phyloP scores from a whole-genome alignment of 306 rosid species.

The Gynostemma pentaphyllum region DNA sequence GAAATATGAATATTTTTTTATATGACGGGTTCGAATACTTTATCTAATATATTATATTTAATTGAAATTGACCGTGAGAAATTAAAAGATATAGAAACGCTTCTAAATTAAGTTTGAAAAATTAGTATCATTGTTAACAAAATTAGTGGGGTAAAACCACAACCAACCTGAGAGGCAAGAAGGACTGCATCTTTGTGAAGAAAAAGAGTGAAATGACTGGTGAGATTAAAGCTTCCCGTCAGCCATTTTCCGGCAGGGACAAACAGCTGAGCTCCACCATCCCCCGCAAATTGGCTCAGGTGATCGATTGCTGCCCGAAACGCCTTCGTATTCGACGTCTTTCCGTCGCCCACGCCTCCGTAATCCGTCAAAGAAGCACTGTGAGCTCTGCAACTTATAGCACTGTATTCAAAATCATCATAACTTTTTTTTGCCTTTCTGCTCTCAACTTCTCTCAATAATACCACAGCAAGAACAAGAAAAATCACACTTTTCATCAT shows the following conservation, averaged over 20 bases:
- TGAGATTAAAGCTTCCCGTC: slow-evolving; percentile 81
- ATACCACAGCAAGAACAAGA: not conserved
- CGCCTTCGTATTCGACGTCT: slow-evolving; percentile 36
- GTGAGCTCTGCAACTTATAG: slow-evolving; percentile 36
- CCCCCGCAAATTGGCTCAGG: slow-evolving; percentile 16
- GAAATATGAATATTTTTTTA: no score
- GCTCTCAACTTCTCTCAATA: slow-evolving; percentile 13
- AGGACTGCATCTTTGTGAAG: slow-evolving; percentile 67
- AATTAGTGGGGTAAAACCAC: slow-evolving; percentile 23
- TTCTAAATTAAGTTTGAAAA: slow-evolving; percentile 23
- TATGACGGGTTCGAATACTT: no score
- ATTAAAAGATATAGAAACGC: not conserved
- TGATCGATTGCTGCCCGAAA: slow-evolving; percentile 21
- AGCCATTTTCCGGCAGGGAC: slow-evolving; percentile 44
- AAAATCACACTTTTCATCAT: slow-evolving; percentile 9
- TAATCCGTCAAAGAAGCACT: slow-evolving; percentile 31
- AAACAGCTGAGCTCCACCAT: slow-evolving; percentile 37
- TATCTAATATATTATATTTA: no score
- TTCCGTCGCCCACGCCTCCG: slow-evolving; percentile 49
- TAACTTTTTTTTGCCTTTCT: not conserved
- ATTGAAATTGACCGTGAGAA: no score
- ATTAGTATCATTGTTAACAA: no score
- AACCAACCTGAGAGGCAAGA: slow-evolving; percentile 82
- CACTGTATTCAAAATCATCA: slow-evolving; percentile 20
- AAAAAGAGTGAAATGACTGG: slow-evolving; percentile 79